Conservation (phyloP, 2,329 filamentous ascomycete genomes). For the Bipolaris sorokiniana region DNA sequence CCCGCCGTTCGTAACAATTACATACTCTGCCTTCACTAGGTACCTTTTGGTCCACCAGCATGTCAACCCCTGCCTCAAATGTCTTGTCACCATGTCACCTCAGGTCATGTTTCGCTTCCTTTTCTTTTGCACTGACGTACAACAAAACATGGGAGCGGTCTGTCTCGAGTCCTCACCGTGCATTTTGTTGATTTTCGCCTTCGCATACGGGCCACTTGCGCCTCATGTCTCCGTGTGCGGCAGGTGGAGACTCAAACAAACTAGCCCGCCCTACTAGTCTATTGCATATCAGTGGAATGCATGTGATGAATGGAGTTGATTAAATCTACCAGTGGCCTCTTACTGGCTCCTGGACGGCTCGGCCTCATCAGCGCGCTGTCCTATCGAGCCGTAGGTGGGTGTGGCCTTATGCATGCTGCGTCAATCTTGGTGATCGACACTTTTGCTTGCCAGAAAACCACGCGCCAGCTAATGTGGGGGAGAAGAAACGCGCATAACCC, state of each 20-base stretch:
- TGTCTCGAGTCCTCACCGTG: not conserved
- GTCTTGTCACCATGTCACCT: no score
- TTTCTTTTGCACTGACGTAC: not conserved
- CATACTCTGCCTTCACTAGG: not conserved
- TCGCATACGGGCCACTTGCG: not conserved
- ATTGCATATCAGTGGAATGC: not conserved
- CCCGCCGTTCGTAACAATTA: not conserved
- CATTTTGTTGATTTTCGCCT: not conserved
- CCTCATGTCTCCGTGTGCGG: not conserved
- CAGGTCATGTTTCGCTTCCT: not conserved
- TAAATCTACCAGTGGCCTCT: not conserved
- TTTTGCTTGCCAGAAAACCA: conserved; percentile 1
- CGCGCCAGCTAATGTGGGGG: not conserved
- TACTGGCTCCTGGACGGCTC: conserved; percentile 7
- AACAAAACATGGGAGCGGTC: not conserved
- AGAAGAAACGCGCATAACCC: not conserved
- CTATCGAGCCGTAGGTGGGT: not conserved
- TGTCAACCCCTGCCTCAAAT: no score
- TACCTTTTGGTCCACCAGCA: not conserved
- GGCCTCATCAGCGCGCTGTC: not conserved
- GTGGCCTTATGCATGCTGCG: conserved; percentile 1
- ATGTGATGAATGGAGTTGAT: not conserved
- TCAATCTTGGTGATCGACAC: conserved; percentile 8
- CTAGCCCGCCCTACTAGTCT: not conserved
- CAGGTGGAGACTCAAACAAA: not conserved